Percentiles rank a stretch among this genome's conserved stretches.
Conservation (phyloP, 2,329 filamentous ascomycete genomes). For the Ophiostoma australiae region DNA sequence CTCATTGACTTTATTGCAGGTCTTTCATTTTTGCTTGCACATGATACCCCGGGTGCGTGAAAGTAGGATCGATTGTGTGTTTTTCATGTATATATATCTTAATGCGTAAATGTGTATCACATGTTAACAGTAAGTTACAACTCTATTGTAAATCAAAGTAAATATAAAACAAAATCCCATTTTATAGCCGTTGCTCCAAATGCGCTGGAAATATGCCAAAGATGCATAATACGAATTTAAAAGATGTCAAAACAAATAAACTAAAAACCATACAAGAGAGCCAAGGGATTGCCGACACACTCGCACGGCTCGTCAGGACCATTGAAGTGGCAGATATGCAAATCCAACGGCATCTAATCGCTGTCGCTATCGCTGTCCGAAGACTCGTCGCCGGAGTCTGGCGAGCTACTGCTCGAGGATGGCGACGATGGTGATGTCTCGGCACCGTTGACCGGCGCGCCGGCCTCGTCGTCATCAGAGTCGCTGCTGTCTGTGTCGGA, state of each 20-base stretch:
- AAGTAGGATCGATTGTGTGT: background rate
- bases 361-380: conserved; percentile 14
- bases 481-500: conserved; percentile 8
- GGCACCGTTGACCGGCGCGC: background rate
- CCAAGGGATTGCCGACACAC: background rate
- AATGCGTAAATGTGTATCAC: background rate
- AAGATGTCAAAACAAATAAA: background rate
- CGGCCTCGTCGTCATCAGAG: background rate
- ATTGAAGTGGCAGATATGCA: background rate
- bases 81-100: background rate
- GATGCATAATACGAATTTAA: background rate
- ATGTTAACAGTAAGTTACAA: background rate
- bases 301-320: background rate
- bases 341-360: background rate
- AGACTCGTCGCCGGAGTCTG: background rate
- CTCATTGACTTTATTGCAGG: background rate
- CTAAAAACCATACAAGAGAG: background rate
- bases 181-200: conserved; percentile 12
- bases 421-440: background rate
- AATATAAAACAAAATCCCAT: conserved; percentile 13
- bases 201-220: conserved; percentile 7
- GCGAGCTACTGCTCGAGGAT: background rate
- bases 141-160: background rate
- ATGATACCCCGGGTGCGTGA: background rate
- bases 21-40: background rate